A percentile compares a stretch with the other conserved stretches of the same genome.
Conservation (phyloP, 2,329 filamentous ascomycete genomes). For the Eutypella sp. region DNA sequence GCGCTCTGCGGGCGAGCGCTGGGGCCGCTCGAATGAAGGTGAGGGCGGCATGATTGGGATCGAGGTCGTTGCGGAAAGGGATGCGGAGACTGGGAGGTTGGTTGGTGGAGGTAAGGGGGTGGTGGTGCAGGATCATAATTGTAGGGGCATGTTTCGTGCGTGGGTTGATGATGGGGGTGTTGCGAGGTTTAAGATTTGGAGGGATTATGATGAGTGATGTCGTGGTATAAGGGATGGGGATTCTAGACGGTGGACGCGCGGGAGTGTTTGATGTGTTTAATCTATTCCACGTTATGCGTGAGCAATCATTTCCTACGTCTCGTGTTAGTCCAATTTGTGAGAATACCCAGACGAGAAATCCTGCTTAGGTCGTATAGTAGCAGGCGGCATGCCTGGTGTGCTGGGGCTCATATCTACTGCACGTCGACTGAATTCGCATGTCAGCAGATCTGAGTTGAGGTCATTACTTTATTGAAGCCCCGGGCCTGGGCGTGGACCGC, state of each 20-base stretch:
- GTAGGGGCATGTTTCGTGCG: slow-evolving; percentile 81
- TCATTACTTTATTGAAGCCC: slow-evolving; percentile 1
- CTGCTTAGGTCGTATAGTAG: too few species aligned
- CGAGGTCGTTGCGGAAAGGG: slow-evolving; percentile 48
- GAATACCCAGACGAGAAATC: too few species aligned
- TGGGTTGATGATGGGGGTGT: slow-evolving; percentile 62
- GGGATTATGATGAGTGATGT: slow-evolving; percentile 27
- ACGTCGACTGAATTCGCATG: too few species aligned
- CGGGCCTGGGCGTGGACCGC: neutral
- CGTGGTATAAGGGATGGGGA: neutral
- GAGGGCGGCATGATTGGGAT: slow-evolving; percentile 84
- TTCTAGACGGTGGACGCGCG: neutral
- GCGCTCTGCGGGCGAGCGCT: slow-evolving; percentile 66
- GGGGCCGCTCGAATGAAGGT: slow-evolving; percentile 71
- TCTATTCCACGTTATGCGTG: neutral
- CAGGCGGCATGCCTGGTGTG: too few species aligned
- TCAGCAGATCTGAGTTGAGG: neutral
- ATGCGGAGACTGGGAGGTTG: slow-evolving; percentile 35
- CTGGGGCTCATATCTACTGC: too few species aligned
- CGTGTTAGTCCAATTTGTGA: too few species aligned
- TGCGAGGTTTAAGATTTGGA: slow-evolving; percentile 54
- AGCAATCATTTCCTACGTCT: neutral
- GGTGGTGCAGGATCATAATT: slow-evolving; percentile 76
- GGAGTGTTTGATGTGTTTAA: neutral
- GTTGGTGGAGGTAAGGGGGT: slow-evolving; percentile 37